Percentiles rank a stretch among this genome's conserved stretches.
Conservation (phyloP, 441 rosid species). For the Daphne laureola region DNA sequence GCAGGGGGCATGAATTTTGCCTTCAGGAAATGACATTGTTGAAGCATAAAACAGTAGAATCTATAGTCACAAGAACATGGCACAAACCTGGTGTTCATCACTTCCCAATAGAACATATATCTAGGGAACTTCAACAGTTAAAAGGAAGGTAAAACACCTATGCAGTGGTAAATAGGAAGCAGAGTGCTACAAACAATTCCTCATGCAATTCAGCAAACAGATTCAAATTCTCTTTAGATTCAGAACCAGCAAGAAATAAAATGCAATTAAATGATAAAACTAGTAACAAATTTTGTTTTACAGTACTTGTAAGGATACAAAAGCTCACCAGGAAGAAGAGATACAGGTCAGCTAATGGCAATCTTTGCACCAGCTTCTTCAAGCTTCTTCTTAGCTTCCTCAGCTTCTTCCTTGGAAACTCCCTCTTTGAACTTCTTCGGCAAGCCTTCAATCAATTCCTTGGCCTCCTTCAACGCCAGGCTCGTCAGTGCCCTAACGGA, state of each 20-base stretch:
- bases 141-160: no score
- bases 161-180: slow-evolving; percentile 1
- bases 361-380: slow-evolving; percentile 82
- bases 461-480: slow-evolving; percentile 80
- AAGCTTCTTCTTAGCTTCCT: slow-evolving; percentile 70
- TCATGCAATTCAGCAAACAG: neutral
- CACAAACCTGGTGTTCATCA: no score
- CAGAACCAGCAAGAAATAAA: neutral
- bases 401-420: slow-evolving; percentile 63
- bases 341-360: slow-evolving; percentile 16
- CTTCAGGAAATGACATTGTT: no score
- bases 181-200: neutral
- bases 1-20: no score
- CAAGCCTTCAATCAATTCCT: slow-evolving; percentile 75
- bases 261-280: neutral
- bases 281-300: neutral
- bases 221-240: neutral
- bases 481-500: slow-evolving; percentile 60
- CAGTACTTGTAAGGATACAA: no score
- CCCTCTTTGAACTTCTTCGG: slow-evolving; percentile 86
- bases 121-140: no score
- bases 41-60: no score
- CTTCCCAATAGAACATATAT: no score
- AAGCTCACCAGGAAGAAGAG: no score
- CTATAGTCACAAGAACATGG: no score